Conservation (phyloP, 1,284 basidiomycete species). For the Ustilago lituana region DNA sequence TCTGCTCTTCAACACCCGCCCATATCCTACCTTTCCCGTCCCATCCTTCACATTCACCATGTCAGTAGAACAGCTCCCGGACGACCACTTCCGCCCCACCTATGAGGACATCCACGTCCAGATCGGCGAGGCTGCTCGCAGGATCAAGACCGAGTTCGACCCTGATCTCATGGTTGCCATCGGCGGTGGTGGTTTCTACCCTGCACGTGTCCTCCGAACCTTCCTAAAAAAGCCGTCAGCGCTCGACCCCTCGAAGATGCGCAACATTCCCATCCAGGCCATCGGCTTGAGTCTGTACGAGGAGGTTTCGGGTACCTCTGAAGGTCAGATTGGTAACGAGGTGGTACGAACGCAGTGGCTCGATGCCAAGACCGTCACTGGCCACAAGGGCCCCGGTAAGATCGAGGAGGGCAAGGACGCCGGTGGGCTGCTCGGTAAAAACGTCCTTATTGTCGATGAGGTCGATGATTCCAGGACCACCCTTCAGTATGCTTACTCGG, state of each 20-base stretch:
- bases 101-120: conserved; percentile 67
- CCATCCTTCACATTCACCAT: conserved; percentile 17
- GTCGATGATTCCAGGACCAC: conserved; percentile 67
- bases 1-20: not conserved
- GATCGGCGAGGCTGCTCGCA: conserved; percentile 57
- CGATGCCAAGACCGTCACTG: conserved; percentile 53
- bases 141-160: conserved; percentile 61
- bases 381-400: conserved; percentile 39
- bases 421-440: conserved; percentile 66
- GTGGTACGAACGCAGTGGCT: conserved; percentile 67
- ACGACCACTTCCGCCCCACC: conserved; percentile 65
- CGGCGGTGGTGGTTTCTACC: conserved; percentile 66
- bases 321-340: conserved; percentile 62
- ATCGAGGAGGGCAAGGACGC: conserved; percentile 57
- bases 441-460: conserved; percentile 66
- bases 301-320: conserved; percentile 58
- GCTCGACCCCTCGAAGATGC: conserved; percentile 55
- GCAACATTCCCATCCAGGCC: conserved; percentile 67
- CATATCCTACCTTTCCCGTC: not conserved
- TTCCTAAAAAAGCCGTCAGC: conserved; percentile 62
- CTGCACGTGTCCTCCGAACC: conserved; percentile 65
- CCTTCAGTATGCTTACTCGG: conserved; percentile 66
- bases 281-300: conserved; percentile 67
- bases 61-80: conserved; percentile 53
- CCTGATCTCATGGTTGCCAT: conserved; percentile 64